A percentile compares a stretch with the other conserved stretches of the same genome.
These are phyloP conservation scores for Colletotrichum nymphaeae DNA, from an alignment of 2,329 filamentous ascomycete species.

Conservation along the genomic window DNA sequence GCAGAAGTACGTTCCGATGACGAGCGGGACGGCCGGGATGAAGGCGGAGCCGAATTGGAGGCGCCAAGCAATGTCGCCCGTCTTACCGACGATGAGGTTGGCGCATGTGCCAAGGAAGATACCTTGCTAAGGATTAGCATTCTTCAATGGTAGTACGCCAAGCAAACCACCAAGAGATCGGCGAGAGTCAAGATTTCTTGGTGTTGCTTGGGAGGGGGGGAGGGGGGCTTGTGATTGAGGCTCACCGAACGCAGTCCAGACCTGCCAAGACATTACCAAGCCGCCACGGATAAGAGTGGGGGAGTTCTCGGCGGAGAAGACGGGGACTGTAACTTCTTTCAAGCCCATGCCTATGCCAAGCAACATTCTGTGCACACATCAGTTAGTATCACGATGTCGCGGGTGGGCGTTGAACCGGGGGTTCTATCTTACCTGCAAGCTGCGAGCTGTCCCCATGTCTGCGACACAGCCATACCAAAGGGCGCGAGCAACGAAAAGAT, in stretches of 20 bases:
- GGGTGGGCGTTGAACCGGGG: background rate
- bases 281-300: slow-evolving; percentile 64
- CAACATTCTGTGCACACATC: slow-evolving; percentile 47
- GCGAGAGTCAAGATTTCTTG: background rate
- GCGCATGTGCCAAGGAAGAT: slow-evolving; percentile 76
- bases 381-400: background rate
- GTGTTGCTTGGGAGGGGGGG: background rate
- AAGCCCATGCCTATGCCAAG: slow-evolving; percentile 72
- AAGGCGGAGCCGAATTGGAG: slow-evolving; percentile 74
- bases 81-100: slow-evolving; percentile 72
- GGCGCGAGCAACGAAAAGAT: slow-evolving; percentile 71
- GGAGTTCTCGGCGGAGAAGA: slow-evolving; percentile 64
- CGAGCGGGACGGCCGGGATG: slow-evolving; percentile 71
- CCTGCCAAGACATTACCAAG: slow-evolving; percentile 66
- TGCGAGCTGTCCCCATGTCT: slow-evolving; percentile 69
- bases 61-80: slow-evolving; percentile 70
- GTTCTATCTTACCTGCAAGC: slow-evolving; percentile 57
- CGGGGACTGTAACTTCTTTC: slow-evolving; percentile 60
- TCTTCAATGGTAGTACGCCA: background rate
- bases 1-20: slow-evolving; percentile 68
- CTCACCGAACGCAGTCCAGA: slow-evolving; percentile 63
- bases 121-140: slow-evolving; percentile 47
- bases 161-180: background rate
- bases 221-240: background rate
- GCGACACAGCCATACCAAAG: slow-evolving; percentile 69